Evolutionary conservation across 2,329 filamentous ascomycete genomes (phyloP), one percentile per base, ranked within the genome.

Genomic region (Diplodia scrobiculata): DNA sequence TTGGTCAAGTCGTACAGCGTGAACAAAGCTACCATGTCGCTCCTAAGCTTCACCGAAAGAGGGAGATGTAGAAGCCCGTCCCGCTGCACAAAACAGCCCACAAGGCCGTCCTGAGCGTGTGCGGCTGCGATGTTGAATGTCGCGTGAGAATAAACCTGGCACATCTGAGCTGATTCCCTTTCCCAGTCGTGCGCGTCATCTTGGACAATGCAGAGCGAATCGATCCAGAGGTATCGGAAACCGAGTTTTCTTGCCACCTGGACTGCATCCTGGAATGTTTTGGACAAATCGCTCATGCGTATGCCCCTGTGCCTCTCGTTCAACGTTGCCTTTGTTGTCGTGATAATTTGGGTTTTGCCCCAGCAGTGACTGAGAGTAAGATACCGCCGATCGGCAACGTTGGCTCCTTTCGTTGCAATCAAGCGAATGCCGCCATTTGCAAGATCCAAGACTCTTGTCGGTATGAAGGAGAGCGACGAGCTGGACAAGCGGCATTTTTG

Each of bases 141-240:
- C 0, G 47, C 25, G 1, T 45, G 13, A 4, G 27, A 27, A 21
- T 67, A 67, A 1, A 67, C 58, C 6, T 36, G 17, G 45, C 47
- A 51, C 66, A 67, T 67, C 29, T 58, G 50, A 2, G 51, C 66
- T 7, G 66, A 17, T 14, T 67, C 59, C 1, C 45, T 59, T 11
- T 45, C 27, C 63, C 65, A 64, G 25, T 69, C 66, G 3, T 45
- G 27, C 2, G 13, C 6, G 27, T 66, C 52, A 17, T 69, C 55
- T 50, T 69, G 68, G 25, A 69, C 19, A 47, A 69, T 69, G 29
- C 68, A 69, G 11, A 69, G 68, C 2, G 68, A 65, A 25, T 69
- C 68, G 27, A 69, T 69, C 68, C 68, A 69, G n/a, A 69, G 60
- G 13, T 69, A 69, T 14, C 38, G 59, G 14, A 60, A 29, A 0